Percentiles rank a stretch among this genome's conserved stretches.
Evolutionary conservation across 164 flowering plant genomes (phyloP).

Genomic region (Santalum album): DNA sequence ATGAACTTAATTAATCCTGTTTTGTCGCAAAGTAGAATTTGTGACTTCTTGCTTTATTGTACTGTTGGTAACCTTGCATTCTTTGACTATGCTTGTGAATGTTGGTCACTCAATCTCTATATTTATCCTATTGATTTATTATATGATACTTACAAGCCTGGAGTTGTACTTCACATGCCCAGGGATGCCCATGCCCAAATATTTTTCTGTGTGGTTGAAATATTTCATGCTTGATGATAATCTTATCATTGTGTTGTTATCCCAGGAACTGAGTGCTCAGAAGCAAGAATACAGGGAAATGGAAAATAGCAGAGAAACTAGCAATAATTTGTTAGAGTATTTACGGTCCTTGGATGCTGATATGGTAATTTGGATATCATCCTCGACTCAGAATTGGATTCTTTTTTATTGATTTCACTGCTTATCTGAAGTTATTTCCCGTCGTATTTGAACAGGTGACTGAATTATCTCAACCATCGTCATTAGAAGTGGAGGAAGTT

Average conservation of each 20-base stretch:
- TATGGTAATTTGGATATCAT: constrained; percentile 42
- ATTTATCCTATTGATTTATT: too few species aligned
- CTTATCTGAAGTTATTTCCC: background rate
- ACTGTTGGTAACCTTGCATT: too few species aligned
- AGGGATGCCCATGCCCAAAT: background rate
- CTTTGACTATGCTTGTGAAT: too few species aligned
- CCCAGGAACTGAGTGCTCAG: constrained; percentile 54
- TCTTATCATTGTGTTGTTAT: constrained; percentile 11
- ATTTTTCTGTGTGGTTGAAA: background rate
- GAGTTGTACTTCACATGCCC: too few species aligned
- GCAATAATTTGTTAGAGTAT: constrained; percentile 64
- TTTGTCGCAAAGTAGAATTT: too few species aligned
- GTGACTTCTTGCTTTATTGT: too few species aligned
- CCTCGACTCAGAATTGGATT: background rate
- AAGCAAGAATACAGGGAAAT: constrained; percentile 39
- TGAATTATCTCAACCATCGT: constrained; percentile 70
- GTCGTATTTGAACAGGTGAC: constrained; percentile 39
- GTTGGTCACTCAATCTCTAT: too few species aligned
- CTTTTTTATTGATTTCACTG: background rate
- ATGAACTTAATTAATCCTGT: too few species aligned
- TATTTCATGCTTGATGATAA: background rate
- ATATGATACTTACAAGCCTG: too few species aligned
- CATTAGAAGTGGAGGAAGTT: constrained; percentile 67
- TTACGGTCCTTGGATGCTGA: constrained; percentile 65
- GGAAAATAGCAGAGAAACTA: constrained; percentile 32